Conservation (phyloP, 768 basidiomycete species). For the Coprinopsis strossmayeri region DNA sequence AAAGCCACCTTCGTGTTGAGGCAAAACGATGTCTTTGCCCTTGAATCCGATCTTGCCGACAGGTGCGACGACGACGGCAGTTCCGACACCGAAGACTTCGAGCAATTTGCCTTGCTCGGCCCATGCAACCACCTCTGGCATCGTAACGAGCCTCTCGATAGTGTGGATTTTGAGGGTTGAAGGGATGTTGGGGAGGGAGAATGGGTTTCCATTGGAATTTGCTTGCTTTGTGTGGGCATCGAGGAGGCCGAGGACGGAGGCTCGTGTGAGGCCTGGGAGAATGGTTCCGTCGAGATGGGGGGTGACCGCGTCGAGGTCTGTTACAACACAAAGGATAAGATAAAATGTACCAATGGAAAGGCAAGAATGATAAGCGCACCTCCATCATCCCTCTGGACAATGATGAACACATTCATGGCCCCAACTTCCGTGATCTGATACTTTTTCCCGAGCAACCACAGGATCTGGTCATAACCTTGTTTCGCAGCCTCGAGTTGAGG, state of each 20-base stretch:
- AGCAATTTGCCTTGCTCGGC: constrained; percentile 47
- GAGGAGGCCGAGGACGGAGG: constrained; percentile 61
- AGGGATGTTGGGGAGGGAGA: constrained; percentile 37
- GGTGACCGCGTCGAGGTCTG: constrained; percentile 72
- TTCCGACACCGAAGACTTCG: constrained; percentile 78
- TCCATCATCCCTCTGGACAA: constrained; percentile 52
- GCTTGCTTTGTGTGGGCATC: constrained; percentile 44
- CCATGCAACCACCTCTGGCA: constrained; percentile 43
- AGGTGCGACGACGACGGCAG: constrained; percentile 64
- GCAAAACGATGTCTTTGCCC: constrained; percentile 41
- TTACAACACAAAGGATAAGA: neutral
- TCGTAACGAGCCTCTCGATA: constrained; percentile 56
- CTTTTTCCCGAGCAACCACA: constrained; percentile 61
- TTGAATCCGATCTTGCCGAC: constrained; percentile 53
- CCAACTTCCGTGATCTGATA: constrained; percentile 52
- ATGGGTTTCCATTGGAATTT: too few species aligned
- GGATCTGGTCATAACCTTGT: constrained; percentile 63
- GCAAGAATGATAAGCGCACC: constrained; percentile 26
- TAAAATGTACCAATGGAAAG: neutral
- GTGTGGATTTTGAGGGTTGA: constrained; percentile 30
- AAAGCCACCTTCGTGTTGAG: constrained; percentile 29
- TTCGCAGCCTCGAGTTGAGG: constrained; percentile 75
- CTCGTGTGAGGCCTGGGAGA: constrained; percentile 87
- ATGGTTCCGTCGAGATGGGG: constrained; percentile 84
- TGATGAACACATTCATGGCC: constrained; percentile 78